Base-by-base conservation (phyloP, 345 rosid genomes). In the Hirschfeldia incana region DNA sequence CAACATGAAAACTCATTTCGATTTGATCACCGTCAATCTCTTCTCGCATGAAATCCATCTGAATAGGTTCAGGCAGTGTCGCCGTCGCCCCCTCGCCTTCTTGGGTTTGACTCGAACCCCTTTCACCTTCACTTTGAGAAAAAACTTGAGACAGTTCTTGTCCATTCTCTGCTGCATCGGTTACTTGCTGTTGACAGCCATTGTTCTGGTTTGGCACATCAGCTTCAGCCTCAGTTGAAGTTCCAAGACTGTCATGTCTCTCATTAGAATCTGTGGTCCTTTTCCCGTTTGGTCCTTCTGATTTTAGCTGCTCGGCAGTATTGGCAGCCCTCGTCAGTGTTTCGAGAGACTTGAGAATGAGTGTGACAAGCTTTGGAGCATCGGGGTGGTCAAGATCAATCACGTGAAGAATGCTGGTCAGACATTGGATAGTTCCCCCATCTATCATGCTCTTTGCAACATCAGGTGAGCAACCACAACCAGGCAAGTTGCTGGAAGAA, bases 321-420 rank as follows among this genome's bases (percentile, higher is more conserved):
- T 92, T 94, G 71, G 95, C 97, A 86, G 95, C 97, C 83, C 97
- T 90, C 37, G 97, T 90, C 46, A 94, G 81, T 82, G 92, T 89
- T 77, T 94, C 98, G 71, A 94, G 83, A 71, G 92, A 89, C 86
- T 92, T 94, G 21, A 94, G 86, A 26, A 94, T 84, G 84, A 94
- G 92, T 77, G 87, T 91, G 51, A 91, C 95, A 84, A 86, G 84
- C 78, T 91, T 94, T 7, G 97, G 92, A 81, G 98, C 93, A 84
- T 94, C 94, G 65, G 97, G 97, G 88, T 94, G 97, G 80, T 94
- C 98, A 65, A 94, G 85, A 85, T 94, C 98, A 72, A 94, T 84
- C 75, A 86, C 97, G 73, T 89, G 87, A 81, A 94, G 92, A 86
- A 94, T 87, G 82, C 84, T 84, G 36, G 95, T 91, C 49, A 94